Evolutionary conservation across 176 grass and related monocot species (phyloP).

Genomic region (Secale cereale): DNA sequence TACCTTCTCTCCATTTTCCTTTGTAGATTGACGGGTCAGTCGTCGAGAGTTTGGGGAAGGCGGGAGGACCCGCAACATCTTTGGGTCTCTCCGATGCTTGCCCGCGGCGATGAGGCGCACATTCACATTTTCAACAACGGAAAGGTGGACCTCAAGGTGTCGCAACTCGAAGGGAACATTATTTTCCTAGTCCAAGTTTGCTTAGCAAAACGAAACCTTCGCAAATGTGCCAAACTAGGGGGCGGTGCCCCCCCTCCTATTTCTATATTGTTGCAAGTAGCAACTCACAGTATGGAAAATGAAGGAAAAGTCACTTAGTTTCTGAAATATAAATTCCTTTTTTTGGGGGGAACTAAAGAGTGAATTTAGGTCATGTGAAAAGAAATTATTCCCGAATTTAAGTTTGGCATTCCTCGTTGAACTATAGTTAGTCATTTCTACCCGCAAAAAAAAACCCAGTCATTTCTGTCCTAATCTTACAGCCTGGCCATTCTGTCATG

Average conservation of each 20-base stretch:
- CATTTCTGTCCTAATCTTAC: too few species aligned
- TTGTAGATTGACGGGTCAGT: constrained; percentile 62
- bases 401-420: too few species aligned
- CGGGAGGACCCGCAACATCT: constrained; percentile 56
- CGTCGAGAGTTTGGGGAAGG: constrained; percentile 69
- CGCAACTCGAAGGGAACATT: too few species aligned
- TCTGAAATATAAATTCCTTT: background rate
- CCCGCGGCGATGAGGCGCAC: constrained; percentile 38
- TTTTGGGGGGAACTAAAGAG: background rate
- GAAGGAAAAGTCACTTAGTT: constrained; percentile 23
- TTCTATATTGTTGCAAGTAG: constrained; percentile 2
- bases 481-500: too few species aligned
- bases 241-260: too few species aligned
- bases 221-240: too few species aligned
- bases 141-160: constrained; percentile 30
- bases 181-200: too few species aligned
- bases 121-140: constrained; percentile 77
- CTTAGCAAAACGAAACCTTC: too few species aligned
- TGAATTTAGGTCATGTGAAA: background rate
- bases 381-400: too few species aligned
- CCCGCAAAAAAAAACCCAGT: too few species aligned
- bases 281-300: constrained; percentile 56
- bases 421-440: too few species aligned
- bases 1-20: background rate
- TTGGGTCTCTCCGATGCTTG: constrained; percentile 52